These are phyloP conservation scores for Setaria italica DNA, from an alignment of 202 grass and related monocot genomes.

Conservation along the genomic window DNA sequence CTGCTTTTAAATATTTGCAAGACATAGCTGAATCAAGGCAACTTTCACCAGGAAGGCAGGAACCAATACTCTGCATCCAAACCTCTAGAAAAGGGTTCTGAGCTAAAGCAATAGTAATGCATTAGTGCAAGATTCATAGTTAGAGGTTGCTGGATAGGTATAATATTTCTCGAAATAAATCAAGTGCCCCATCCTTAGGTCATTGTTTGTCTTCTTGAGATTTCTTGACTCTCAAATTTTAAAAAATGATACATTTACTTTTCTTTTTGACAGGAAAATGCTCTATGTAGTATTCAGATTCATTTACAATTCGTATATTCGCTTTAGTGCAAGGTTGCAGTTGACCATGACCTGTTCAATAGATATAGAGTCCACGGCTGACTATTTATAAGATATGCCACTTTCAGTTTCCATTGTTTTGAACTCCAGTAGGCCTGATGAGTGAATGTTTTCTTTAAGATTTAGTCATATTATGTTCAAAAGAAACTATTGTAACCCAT, in stretches of 20 bases:
- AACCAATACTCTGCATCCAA: not conserved
- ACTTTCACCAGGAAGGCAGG: not conserved
- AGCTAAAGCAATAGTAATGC: not conserved
- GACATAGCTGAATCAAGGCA: not conserved
- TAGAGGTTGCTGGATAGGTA: not conserved
- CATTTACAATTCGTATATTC: not conserved
- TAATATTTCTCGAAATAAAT: slow-evolving; percentile 6
- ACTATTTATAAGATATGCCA: not conserved
- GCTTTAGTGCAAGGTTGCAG: not conserved
- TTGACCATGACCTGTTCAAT: not conserved
- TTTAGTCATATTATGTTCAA: slow-evolving; percentile 6
- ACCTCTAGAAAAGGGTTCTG: slow-evolving; percentile 4
- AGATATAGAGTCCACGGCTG: not conserved
- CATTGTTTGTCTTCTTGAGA: not conserved
- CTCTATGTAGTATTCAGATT: not conserved
- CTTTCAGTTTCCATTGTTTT: slow-evolving; percentile 8
- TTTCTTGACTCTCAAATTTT: not conserved
- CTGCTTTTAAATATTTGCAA: slow-evolving; percentile 10
- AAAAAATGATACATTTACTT: not conserved
- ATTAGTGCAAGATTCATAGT: not conserved
- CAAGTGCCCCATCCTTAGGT: not conserved
- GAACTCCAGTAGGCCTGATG: slow-evolving; percentile 23
- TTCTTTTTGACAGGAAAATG: not conserved
- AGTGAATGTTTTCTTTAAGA: slow-evolving; percentile 1
- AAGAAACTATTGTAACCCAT: not conserved